Conservation (phyloP, 768 basidiomycete species). For the Leccinum aurantiacum region DNA sequence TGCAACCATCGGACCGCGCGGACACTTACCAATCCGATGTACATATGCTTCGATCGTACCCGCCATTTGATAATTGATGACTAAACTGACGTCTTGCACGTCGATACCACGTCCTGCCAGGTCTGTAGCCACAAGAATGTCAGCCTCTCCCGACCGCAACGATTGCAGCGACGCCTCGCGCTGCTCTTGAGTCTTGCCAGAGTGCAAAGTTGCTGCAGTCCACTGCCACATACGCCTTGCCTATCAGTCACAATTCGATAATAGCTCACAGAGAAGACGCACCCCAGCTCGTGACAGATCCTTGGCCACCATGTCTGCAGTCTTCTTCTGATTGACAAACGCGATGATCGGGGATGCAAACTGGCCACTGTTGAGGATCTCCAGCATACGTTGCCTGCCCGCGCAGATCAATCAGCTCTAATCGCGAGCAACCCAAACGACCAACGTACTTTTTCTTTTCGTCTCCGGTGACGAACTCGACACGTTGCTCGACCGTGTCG, state of each 20-base stretch:
- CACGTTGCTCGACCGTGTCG: constrained; percentile 94
- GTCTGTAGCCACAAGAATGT: constrained; percentile 95
- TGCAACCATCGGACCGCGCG: neutral
- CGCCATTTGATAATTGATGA: constrained; percentile 98
- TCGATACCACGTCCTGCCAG: constrained; percentile 98
- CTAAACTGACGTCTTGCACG: constrained; percentile 92
- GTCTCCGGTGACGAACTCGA: constrained; percentile 90
- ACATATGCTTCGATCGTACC: constrained; percentile 96
- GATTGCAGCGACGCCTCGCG: constrained; percentile 90
- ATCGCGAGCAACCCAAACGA: neutral
- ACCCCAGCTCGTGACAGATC: constrained; percentile 89
- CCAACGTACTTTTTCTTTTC: constrained; percentile 91
- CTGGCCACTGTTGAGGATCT: constrained; percentile 86
- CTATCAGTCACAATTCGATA: neutral
- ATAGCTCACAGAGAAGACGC: constrained; percentile 33
- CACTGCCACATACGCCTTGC: constrained; percentile 50
- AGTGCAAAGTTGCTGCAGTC: constrained; percentile 89
- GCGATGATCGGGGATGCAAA: constrained; percentile 93
- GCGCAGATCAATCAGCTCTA: constrained; percentile 6
- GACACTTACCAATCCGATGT: constrained; percentile 83
- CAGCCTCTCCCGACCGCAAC: constrained; percentile 80
- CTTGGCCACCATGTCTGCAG: constrained; percentile 96
- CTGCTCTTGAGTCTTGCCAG: constrained; percentile 97
- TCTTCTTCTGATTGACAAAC: constrained; percentile 99
- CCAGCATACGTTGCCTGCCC: constrained; percentile 75